Conservation (phyloP, 2,329 filamentous ascomycete genomes). For the Botryotinia calthae region DNA sequence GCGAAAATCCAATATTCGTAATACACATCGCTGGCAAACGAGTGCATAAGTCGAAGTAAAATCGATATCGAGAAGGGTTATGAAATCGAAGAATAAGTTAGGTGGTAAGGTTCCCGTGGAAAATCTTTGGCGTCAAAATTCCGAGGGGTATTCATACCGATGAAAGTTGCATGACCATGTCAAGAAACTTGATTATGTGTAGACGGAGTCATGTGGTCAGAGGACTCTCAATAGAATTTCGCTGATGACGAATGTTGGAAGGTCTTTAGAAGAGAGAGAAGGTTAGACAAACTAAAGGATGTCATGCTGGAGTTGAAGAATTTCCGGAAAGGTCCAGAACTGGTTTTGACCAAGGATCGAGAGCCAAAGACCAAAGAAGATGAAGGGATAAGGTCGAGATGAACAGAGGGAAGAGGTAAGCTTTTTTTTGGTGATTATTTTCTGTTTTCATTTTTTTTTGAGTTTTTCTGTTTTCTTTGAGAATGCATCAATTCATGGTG, state of each 20-base stretch:
- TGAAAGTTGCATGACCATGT: neutral
- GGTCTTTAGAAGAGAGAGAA: neutral
- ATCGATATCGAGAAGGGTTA: neutral
- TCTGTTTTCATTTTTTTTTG: neutral
- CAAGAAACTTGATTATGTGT: neutral
- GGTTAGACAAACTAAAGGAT: neutral
- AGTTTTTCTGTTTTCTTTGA: neutral
- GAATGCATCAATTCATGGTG: neutral
- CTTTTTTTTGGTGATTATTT: constrained; percentile 1
- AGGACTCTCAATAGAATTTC: neutral
- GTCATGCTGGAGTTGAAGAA: neutral
- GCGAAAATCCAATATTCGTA: neutral
- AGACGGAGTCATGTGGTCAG: neutral
- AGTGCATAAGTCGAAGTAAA: neutral
- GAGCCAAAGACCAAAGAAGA: neutral
- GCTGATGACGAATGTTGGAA: neutral
- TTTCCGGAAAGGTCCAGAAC: neutral
- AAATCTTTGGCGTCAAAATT: neutral
- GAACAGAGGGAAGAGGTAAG: neutral
- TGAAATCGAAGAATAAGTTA: neutral
- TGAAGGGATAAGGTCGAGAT: neutral
- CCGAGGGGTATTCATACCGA: neutral
- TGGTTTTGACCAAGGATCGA: neutral
- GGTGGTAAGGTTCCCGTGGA: neutral
- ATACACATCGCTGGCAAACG: neutral